These are phyloP conservation scores for Calamus simplicifolius DNA, from an alignment of 176 grass and related monocot species.

Conservation along the genomic window DNA sequence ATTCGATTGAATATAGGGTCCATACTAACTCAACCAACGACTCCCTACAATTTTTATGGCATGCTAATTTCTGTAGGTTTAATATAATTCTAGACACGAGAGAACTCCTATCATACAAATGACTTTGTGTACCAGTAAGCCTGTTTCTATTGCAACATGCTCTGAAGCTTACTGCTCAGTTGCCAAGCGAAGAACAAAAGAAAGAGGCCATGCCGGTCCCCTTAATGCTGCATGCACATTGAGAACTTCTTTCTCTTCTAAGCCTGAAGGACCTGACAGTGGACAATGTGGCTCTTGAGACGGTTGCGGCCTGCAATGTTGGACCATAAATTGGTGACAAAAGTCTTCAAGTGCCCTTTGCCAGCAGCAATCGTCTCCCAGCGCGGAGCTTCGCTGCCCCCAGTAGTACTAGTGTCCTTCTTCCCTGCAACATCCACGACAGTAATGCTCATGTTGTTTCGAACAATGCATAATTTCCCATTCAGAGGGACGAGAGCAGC, in stretches of 20 bases:
- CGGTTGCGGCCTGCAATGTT: slow-evolving; percentile 40
- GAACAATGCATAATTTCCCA: slow-evolving; percentile 55
- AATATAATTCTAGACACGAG: no score
- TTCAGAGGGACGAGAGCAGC: slow-evolving; percentile 42
- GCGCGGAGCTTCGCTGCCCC: slow-evolving; percentile 10
- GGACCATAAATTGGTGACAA: slow-evolving; percentile 41
- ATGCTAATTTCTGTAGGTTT: no score
- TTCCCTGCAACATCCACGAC: slow-evolving; percentile 30
- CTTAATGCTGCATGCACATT: no score
- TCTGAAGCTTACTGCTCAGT: no score
- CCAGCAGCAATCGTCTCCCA: slow-evolving; percentile 44
- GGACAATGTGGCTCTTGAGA: slow-evolving; percentile 42
- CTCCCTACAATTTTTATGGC: no score
- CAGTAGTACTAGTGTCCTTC: neutral
- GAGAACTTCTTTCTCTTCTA: slow-evolving; percentile 14
- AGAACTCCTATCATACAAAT: no score
- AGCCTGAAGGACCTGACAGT: slow-evolving; percentile 80
- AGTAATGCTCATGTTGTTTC: slow-evolving; percentile 74
- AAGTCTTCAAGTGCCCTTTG: slow-evolving; percentile 43
- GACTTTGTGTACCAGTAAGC: no score
- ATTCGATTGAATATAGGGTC: no score
- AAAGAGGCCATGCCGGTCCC: no score
- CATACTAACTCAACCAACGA: no score
- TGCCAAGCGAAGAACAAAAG: no score
- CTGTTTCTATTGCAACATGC: no score